Base-by-base conservation (phyloP, 164 flowering plant species). In the Litsea cubeba region DNA sequence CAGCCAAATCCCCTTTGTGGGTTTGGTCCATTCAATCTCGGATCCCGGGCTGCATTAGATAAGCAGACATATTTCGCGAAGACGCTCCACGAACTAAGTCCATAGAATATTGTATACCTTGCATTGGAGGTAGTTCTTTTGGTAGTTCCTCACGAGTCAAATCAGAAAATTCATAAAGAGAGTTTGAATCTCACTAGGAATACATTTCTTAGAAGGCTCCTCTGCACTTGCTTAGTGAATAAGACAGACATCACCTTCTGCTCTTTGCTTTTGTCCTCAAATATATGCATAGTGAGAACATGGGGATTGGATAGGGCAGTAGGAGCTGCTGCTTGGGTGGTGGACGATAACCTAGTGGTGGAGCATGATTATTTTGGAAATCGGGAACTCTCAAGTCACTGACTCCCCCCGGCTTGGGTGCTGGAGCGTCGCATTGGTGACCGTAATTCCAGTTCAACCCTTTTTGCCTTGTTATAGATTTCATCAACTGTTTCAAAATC, bases 231-330 rank as follows among this genome's bases (percentile, higher is more conserved):
- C 23, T 18, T 60, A 17, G 63, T 18, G 63, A 60, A 20, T 60
- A 20, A 60, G 23, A 20, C n/a, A 23, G 23, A n/a, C 63, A 60
- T 60, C 10, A 60, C 63, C 1, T 17, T 8, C 17, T 60, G n/a
- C n/a, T 60, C 63, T 23, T 60, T 57, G 62, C 62, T 57, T 60
- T 60, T 12, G n/a, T 60, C 63, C n/a, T 60, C 63, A 60, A n/a
- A 60, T 23, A 14, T 60, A 20, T 18, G n/a, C 24, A 60, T 60
- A 5, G 63, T 60, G 8, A 60, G 63, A 18, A 60, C 63, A n/a
- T 23, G 12, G 2, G 63, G 23, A 23, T 60, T 60, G 8, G n/a
- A 18, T 20, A 2, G n/a, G n/a, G 63, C 2, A 60, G 63, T 23
- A 20, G 63, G 17, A 18, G 63, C 17, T 17, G 8, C 2, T 2